A percentile compares a stretch with the other conserved stretches of the same genome.
These are phyloP conservation scores for Echinosophora koreensis DNA, from an alignment of 306 rosid species.

Conservation along the genomic window DNA sequence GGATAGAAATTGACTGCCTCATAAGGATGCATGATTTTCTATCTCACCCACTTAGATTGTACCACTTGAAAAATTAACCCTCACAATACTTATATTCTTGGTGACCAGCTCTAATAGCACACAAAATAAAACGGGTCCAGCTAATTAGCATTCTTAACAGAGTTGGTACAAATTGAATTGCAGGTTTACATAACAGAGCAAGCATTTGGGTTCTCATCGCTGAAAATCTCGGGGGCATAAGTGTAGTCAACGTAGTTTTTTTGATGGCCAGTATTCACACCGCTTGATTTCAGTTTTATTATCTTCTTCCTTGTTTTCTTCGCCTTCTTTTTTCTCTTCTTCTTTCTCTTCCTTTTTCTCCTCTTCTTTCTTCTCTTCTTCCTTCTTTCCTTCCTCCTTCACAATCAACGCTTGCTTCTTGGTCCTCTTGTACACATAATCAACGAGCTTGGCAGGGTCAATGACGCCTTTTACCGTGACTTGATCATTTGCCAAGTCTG, in stretches of 20 bases:
- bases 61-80: neutral
- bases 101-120: neutral
- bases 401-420: constrained; percentile 69
- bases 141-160: constrained; percentile 2
- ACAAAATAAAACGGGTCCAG: constrained; percentile 31
- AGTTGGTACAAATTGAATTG: neutral
- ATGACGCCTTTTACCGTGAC: constrained; percentile 72
- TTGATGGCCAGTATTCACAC: constrained; percentile 63
- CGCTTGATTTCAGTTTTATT: constrained; percentile 54
- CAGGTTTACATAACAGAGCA: constrained; percentile 71
- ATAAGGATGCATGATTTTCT: too few relatives aligned
- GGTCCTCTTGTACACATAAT: constrained; percentile 64
- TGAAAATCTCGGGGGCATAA: constrained; percentile 64
- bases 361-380: constrained; percentile 49
- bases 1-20: too few relatives aligned
- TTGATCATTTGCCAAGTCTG: constrained; percentile 62
- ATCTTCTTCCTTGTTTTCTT: constrained; percentile 52
- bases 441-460: constrained; percentile 65
- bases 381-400: constrained; percentile 61
- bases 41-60: too few relatives aligned
- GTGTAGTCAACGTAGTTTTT: constrained; percentile 52
- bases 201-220: constrained; percentile 85
- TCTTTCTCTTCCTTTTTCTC: constrained; percentile 43
- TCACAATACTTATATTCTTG: neutral
- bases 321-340: constrained; percentile 52